Conservation (phyloP, 2,329 filamentous ascomycete species). For the Fusarium drepaniforme region DNA sequence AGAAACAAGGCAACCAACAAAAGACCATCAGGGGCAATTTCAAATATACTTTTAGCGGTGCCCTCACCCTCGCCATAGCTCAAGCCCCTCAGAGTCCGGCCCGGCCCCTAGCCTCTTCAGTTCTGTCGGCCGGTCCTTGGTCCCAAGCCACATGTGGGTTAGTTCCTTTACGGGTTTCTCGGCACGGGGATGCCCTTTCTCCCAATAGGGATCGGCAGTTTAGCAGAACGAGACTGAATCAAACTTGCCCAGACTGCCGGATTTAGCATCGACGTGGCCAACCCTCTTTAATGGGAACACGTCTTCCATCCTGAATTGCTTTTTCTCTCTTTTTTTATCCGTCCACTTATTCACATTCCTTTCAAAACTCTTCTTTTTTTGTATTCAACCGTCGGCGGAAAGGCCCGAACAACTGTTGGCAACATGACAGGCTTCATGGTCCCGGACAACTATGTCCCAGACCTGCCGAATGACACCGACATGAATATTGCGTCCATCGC, state of each 20-base stretch:
- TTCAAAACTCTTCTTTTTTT: not conserved
- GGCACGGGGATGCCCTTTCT: not conserved
- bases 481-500: slow-evolving; percentile 46
- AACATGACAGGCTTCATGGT: slow-evolving; percentile 42
- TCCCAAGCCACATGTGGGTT: slow-evolving; percentile 5
- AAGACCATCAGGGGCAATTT: not conserved
- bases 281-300: not conserved
- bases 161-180: not conserved
- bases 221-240: not conserved
- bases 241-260: slow-evolving; percentile 7
- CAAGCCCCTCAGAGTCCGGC: slow-evolving; percentile 1
- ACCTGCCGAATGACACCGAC: slow-evolving; percentile 36
- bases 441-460: slow-evolving; percentile 32
- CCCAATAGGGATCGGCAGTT: slow-evolving; percentile 11
- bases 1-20: not conserved
- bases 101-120: slow-evolving; percentile 2
- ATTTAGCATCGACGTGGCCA: not conserved
- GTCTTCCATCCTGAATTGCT: not conserved
- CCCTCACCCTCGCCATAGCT: not conserved
- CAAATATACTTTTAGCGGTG: not conserved
- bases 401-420: not conserved
- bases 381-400: not conserved
- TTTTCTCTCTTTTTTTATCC: not conserved
- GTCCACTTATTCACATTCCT: not conserved
- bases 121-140: not conserved